These are phyloP conservation scores for Erythrophleum ivorense DNA, from an alignment of 331 rosid genomes.

Conservation along the genomic window DNA sequence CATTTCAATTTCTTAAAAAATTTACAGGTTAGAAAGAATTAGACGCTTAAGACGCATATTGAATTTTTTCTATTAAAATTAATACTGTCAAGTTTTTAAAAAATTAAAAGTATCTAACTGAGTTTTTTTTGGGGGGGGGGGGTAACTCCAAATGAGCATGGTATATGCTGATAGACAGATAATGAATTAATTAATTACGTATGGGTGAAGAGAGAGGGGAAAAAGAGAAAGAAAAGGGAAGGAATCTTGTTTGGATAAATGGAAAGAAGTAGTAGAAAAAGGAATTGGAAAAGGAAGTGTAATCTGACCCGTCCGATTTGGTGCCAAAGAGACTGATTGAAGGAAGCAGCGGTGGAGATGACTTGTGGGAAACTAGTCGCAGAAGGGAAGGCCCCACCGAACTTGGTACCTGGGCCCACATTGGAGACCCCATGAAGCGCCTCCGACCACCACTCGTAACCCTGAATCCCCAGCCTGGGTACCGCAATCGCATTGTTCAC, in stretches of 20 bases:
- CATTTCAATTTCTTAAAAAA: neutral
- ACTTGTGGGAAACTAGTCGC: conserved; percentile 98
- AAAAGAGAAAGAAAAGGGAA: neutral
- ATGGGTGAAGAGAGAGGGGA: neutral
- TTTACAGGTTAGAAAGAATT: too few species aligned
- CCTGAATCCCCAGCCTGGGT: conserved; percentile 78
- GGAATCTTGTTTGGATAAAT: neutral
- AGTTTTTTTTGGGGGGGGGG: too few species aligned
- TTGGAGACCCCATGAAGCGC: conserved; percentile 94
- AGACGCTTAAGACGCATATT: too few species aligned
- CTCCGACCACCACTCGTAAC: conserved; percentile 99
- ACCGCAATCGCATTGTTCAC: conserved; percentile 81
- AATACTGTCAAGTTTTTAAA: too few species aligned
- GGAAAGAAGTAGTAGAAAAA: neutral
- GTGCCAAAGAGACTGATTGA: conserved; percentile 81
- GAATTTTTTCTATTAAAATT: too few species aligned
- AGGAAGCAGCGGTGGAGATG: conserved; percentile 95
- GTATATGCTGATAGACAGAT: neutral
- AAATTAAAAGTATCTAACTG: too few species aligned
- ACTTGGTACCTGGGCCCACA: conserved; percentile 87
- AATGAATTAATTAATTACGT: neutral
- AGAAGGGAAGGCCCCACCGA: conserved; percentile 75
- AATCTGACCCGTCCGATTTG: conserved; percentile 81
- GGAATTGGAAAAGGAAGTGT: neutral
- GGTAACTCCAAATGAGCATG: neutral